A percentile compares a stretch with the other conserved stretches of the same genome.
phyloP scores from a whole-genome alignment of 495 filamentous ascomycete genomes.

The Durotheca rogersii region DNA sequence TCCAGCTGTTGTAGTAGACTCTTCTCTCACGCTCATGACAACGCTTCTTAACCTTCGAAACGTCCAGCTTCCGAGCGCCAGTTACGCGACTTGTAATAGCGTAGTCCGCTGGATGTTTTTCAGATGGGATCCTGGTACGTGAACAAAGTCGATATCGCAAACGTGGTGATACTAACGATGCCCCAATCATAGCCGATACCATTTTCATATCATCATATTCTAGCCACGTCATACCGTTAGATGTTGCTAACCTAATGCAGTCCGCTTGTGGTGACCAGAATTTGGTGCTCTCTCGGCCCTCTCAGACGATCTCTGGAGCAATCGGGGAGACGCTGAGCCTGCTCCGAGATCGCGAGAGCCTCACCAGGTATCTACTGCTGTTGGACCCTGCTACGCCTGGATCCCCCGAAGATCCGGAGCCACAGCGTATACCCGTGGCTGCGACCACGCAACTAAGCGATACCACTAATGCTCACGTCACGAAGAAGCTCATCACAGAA shows the following conservation, averaged over 20 bases:
- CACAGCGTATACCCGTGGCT: not conserved
- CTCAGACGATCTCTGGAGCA: conserved; percentile 39
- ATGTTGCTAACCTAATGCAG: conserved; percentile 48
- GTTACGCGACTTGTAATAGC: conserved; percentile 63
- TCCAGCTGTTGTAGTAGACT: conserved; percentile 75
- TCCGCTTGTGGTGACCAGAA: conserved; percentile 43
- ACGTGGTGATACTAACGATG: conserved; percentile 27
- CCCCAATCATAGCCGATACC: conserved; percentile 33
- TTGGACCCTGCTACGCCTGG: conserved; percentile 26
- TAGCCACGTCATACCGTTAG: conserved; percentile 42
- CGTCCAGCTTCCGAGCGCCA: conserved; percentile 62
- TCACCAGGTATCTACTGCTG: conserved; percentile 47
- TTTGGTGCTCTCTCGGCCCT: conserved; percentile 23
- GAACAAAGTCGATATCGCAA: conserved; percentile 7
- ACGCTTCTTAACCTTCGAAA: conserved; percentile 60
- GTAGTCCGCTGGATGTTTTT: conserved; percentile 77
- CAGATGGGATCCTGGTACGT: conserved; percentile 74
- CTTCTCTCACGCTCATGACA: conserved; percentile 72
- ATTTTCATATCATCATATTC: conserved; percentile 44
- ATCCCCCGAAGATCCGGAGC: conserved; percentile 1
- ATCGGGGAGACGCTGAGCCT: conserved; percentile 34
- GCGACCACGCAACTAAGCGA: conserved; percentile 31
- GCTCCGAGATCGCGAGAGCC: conserved; percentile 23
- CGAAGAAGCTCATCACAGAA: conserved; percentile 51
- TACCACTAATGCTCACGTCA: conserved; percentile 41